Evolutionary conservation across 2,329 filamentous ascomycete species (phyloP), one percentile per base, ranked within the genome.

Genomic region (Fusarium sp.): DNA sequence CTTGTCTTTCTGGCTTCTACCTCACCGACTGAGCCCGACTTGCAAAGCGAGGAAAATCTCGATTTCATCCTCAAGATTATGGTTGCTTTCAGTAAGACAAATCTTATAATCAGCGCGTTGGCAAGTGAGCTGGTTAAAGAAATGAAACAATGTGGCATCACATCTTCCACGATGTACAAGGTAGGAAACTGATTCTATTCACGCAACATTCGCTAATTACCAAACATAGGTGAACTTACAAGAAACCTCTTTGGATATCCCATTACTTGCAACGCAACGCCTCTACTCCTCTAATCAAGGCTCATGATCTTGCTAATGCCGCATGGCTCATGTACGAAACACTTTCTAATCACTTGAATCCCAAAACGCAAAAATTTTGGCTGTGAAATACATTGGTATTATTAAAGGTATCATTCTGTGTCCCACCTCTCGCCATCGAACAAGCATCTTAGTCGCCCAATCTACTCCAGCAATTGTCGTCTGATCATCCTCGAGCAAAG

Each of bases 51-150:
- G 2, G 43, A 64, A 9, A 64, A 40, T 13, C 22, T 63, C 4
- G 51, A 63, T 5, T 63, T 64, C 3, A 58, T 58, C 20, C 17
- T 63, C 3, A 58, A 63, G 11, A 31, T 63, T 3, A 40, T 63
- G 59, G 33, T n/a, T 24, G 20, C 26, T 4, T 63, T 63, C n/a
- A 38, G 58, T 2, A 10, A 39, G 4, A 58, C 22, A 2, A 63
- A 63, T 20, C 43, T 31, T 28, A 43, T 63, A 7, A 58, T 43
- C 5, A 43, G 39, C 15, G 33, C 50, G 7, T 38, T 63, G 13
- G 43, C 58, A 8, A 49, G 14, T 9, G 58, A 63, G n/a, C 57
- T 63, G 5, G n/a, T 40, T 7, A 49, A 63, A 39, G 60, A 63
- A 22, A 58, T 63, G 58, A 49, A 38, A 15, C 58, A 57, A 14